Base-by-base conservation (phyloP, 2,329 filamentous ascomycete species). In the Penicillium sp. region DNA sequence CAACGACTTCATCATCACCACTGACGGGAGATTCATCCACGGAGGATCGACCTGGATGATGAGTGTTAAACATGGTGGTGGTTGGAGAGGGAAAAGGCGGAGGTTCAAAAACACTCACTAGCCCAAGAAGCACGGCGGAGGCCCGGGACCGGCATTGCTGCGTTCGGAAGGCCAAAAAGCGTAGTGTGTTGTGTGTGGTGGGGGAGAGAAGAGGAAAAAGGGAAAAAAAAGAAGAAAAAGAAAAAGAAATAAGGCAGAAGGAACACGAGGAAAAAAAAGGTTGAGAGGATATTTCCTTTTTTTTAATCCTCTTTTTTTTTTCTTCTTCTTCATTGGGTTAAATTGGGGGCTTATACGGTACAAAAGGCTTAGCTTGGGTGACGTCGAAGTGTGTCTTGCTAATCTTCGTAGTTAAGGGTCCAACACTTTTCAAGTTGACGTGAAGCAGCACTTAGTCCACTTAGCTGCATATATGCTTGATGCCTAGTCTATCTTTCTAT, bases 1-100 rank as follows among this genome's bases (percentile, higher is more conserved):
- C 92, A 68, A 97, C 87, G 58, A 93, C 83, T 69, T 91, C 92
- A 67, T 95, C 91, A 62, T 91, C 87, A 56, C 79, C 77, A 55
- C 75, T 74, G 10, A 77, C 79, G 21, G 64, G 58, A 24, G 68
- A 61, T 21, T 86, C 86, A 53, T 89, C 86, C 61, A 74, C 75
- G 4, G 87, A 88, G 42, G 83, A 84, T 61, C 77, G 76, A 65
- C 79, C 79, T 81, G 64, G 55, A 49, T 42, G 42, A n/a, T 31
- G 26, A 58, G 65, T 54, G 69, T 67, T 56, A 56, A 63, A 61
- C 65, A 71, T 61, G 48, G 47, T 57, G 43, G 37, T 43, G 16
- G 24, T 43, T 24, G 52, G 44, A 46, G 53, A 45, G 29, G 48
- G 48, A 42, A 40, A 51, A 37, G 34, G 18, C 2, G n/a, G 16